Base-by-base conservation (phyloP, 345 rosid species). In the Fremontodendron californicum region DNA sequence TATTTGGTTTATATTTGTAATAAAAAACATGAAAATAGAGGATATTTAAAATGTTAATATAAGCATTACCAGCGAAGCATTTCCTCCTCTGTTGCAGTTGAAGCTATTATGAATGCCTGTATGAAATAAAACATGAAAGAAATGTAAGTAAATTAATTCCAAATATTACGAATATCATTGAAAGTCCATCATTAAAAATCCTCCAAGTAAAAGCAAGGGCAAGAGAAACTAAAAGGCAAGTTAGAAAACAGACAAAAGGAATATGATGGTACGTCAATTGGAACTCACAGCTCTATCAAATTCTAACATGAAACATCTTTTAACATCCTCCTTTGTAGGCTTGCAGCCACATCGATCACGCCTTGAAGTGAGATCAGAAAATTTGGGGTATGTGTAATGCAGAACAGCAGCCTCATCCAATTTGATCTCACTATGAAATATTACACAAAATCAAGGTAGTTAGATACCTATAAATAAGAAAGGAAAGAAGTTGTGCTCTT, bases 21-120 rank as follows among this genome's bases (percentile, higher is more conserved):
- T 35, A 11, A 13, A 33, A 74, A 75, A 39, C 51, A 42, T 65
- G 27, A 31, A 54, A 76, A 72, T 0, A 70, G 45, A 19, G 72
- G 23, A 67, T 68, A 21, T 42, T 29, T 39, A 73, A 31, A 67
- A 55, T 57, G 18, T 67, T 65, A 40, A 51, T 78, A 54, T 75
- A 39, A 48, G 66, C 42, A 77, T 81, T 90, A 96, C 99, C 99
- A 92, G 75, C 67, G 94, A 74, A 90, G 92, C 99, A 93, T 92
- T 88, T 96, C 99, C 75, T 96, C 98, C 82, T 91, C 90, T 0
- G 89, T 88, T 42, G 92, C 98, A 6, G 94, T 96, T 78, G 99
- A 93, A 80, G 98, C 99, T 88, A 92, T 96, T 77, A 96, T 93
- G 86, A 96, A 96, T 62, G 98, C 99, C 99, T 96, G 91, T 75